Conservation (phyloP, 2,329 filamentous ascomycete genomes). For the Chrysoporthe cubensis region DNA sequence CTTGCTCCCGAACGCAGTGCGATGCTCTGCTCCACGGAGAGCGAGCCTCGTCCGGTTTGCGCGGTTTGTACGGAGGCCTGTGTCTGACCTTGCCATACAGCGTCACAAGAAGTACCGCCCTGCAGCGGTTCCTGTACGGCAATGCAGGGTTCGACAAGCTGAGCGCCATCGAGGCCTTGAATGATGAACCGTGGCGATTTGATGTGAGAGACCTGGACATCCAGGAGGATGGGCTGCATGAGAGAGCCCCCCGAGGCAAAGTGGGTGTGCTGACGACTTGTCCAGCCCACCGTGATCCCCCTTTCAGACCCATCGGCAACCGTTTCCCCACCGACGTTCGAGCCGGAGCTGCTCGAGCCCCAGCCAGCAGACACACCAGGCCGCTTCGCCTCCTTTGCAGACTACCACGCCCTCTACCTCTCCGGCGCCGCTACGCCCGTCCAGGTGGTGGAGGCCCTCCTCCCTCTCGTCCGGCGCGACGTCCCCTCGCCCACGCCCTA, state of each 20-base stretch:
- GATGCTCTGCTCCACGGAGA: neutral
- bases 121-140: constrained; percentile 70
- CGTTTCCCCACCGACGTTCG: constrained; percentile 43
- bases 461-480: constrained; percentile 71
- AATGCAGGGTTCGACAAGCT: constrained; percentile 64
- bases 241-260: neutral
- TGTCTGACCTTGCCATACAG: constrained; percentile 41
- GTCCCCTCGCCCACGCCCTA: constrained; percentile 60
- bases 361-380: constrained; percentile 47
- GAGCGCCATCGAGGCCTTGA: constrained; percentile 51
- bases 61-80: neutral
- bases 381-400: constrained; percentile 70
- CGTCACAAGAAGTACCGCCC: constrained; percentile 59
- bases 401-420: constrained; percentile 78
- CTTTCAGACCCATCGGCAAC: constrained; percentile 42
- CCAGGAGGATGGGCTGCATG: neutral
- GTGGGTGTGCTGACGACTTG: neutral
- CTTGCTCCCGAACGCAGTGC: neutral
- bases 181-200: constrained; percentile 49
- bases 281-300: constrained; percentile 61
- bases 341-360: constrained; percentile 45
- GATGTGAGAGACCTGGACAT: constrained; percentile 42
- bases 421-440: constrained; percentile 72
- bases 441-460: constrained; percentile 70
- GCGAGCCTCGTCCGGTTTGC: too few species aligned